Evolutionary conservation across 352 stramenopile species (phyloP).

Genomic region (Phytophthora sp.): DNA sequence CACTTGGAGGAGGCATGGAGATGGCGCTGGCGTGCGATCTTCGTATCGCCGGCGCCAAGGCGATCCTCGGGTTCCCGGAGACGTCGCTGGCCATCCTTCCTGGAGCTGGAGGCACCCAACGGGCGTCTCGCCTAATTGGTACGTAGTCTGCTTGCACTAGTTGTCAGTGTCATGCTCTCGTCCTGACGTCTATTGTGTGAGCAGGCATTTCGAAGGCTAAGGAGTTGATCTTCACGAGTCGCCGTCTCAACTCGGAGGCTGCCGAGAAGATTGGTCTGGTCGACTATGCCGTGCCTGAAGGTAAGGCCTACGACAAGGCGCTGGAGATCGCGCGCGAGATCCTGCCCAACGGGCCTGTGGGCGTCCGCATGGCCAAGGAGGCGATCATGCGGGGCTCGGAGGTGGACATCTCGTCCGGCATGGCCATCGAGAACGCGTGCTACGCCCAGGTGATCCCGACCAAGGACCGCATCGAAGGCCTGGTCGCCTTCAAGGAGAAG

Average conservation of each 20-base stretch:
- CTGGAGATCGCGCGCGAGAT: constrained; percentile 90
- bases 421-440: constrained; percentile 92
- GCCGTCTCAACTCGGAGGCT: constrained; percentile 74
- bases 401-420: constrained; percentile 81
- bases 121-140: constrained; percentile 92
- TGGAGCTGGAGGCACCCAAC: constrained; percentile 93
- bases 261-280: constrained; percentile 90
- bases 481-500: constrained; percentile 93
- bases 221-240: constrained; percentile 94
- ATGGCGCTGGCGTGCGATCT: constrained; percentile 94
- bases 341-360: constrained; percentile 90
- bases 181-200: background rate
- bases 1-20: constrained; percentile 92
- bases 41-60: constrained; percentile 87
- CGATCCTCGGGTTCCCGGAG: constrained; percentile 90
- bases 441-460: constrained; percentile 93
- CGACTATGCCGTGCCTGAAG: constrained; percentile 84
- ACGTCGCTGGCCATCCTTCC: constrained; percentile 94
- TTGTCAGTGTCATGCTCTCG: background rate
- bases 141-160: background rate
- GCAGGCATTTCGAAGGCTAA: constrained; percentile 90
- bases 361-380: constrained; percentile 92
- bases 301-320: constrained; percentile 70
- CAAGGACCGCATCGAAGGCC: constrained; percentile 92
- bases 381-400: constrained; percentile 88